Evolutionary conservation across 805 yeast genomes (phyloP).

Genomic region (Candida xyloterini): DNA sequence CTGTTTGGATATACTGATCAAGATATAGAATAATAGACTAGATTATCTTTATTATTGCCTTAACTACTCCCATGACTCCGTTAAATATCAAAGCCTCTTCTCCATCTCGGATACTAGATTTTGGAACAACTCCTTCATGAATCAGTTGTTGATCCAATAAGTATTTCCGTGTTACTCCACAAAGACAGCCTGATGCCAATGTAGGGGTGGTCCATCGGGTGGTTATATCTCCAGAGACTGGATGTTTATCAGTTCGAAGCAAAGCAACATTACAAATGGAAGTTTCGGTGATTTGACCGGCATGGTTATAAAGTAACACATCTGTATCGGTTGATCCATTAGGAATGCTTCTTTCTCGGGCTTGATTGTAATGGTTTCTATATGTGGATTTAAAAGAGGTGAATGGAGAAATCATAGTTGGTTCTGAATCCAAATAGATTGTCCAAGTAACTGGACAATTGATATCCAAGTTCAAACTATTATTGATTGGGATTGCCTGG

Average conservation of each 20-base stretch:
- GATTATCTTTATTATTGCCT: neutral
- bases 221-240: constrained; percentile 26
- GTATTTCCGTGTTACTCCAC: constrained; percentile 76
- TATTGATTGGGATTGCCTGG: constrained; percentile 26
- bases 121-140: constrained; percentile 31
- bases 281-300: constrained; percentile 70
- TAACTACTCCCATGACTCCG: constrained; percentile 67
- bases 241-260: constrained; percentile 32
- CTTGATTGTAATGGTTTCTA: constrained; percentile 58
- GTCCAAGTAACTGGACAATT: constrained; percentile 41
- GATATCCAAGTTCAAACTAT: constrained; percentile 6
- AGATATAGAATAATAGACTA: constrained; percentile 38
- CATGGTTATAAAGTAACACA: constrained; percentile 64
- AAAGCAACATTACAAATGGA: constrained; percentile 80
- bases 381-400: constrained; percentile 86
- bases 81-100: constrained; percentile 73
- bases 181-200: constrained; percentile 74
- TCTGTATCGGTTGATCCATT: constrained; percentile 41
- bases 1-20: constrained; percentile 69
- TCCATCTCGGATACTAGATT: constrained; percentile 54
- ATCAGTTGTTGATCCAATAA: constrained; percentile 38
- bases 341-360: constrained; percentile 52
- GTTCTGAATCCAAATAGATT: constrained; percentile 56
- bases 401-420: constrained; percentile 61
- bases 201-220: constrained; percentile 78